Evolutionary conservation across 768 basidiomycete genomes (phyloP).

Genomic region (Tylopilus subfusipes): DNA sequence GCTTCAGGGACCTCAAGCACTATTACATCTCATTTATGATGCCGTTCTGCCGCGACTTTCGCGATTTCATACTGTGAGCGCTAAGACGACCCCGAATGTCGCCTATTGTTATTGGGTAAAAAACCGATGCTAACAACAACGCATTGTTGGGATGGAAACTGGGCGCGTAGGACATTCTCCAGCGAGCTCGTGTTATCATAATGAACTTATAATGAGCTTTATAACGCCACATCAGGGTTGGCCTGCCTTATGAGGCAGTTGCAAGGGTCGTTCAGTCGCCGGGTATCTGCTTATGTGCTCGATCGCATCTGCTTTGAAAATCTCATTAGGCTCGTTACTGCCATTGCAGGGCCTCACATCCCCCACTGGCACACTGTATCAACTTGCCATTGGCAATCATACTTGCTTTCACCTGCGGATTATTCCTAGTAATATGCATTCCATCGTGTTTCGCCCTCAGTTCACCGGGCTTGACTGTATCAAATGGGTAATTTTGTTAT

Average conservation of each 20-base stretch:
- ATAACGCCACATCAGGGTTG: too few relatives aligned
- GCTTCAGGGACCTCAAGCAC: conserved; percentile 23
- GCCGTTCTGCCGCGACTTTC: conserved; percentile 23
- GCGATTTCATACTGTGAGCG: conserved; percentile 27
- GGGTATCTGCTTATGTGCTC: too few relatives aligned
- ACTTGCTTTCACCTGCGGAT: conserved; percentile 29
- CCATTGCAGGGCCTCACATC: conserved; percentile 29
- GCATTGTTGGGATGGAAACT: too few relatives aligned
- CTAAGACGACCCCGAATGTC: too few relatives aligned
- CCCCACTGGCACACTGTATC: conserved; percentile 34
- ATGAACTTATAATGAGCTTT: too few relatives aligned
- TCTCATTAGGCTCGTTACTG: conserved; percentile 27
- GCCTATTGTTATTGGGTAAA: too few relatives aligned
- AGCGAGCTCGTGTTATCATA: too few relatives aligned
- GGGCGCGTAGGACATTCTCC: too few relatives aligned
- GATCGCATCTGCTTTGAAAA: conserved; percentile 26
- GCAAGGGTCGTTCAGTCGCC: too few relatives aligned
- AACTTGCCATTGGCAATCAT: conserved; percentile 23
- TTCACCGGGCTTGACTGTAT: conserved; percentile 13
- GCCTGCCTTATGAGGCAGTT: too few relatives aligned
- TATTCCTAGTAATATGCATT: conserved; percentile 21
- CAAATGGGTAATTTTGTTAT: conserved; percentile 15
- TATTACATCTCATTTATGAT: conserved; percentile 30
- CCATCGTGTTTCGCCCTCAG: conserved; percentile 22
- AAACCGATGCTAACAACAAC: background rate